Base-by-base conservation (phyloP, 352 stramenopile genomes). In the Pythium monospermum region DNA sequence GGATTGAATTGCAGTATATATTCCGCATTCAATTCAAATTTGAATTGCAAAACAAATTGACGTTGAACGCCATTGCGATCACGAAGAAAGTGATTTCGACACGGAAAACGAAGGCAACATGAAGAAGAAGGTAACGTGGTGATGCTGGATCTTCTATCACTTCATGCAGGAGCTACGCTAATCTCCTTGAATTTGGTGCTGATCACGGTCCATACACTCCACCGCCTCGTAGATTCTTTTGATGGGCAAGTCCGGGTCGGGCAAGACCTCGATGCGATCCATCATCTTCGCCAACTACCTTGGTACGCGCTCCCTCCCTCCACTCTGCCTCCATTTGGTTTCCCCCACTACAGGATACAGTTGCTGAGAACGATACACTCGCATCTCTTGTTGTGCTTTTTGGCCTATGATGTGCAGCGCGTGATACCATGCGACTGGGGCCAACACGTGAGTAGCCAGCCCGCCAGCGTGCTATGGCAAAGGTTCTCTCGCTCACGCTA, bases 221-320 rank as follows among this genome's bases (percentile, higher is more conserved):
- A n/a, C n/a, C n/a, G n/a, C n/a, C n/a, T 3, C 21, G 41, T 72
- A 98, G 85, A 86, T 98, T 45, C 64, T 98, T 25, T 71, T 98
- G 50, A 98, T 98, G 90, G 94, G 94, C 56, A 98, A 97, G 67
- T 98, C 85, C 38, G 91, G 92, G 36, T 92, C 87, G 18, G 96
- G 96, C 59, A 99, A 99, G 76, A 99, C 96, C 45, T 99, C 96
- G 47, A 99, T 99, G 97, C 73, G 97, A 49, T 98, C 91, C 43
- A 99, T 99, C 59, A 99, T 99, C 66, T 99, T 99, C 69, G 97
- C 97, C 58, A 99, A 99, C 78, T 99, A 99, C 73, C 68, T 99
- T 50, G 95, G 79, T 94, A 64, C 32, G 53, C 25, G n/a, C 22
- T 25, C 4, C n/a, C 35, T 25, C n/a, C 35, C 35, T 15, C 6